Evolutionary conservation across 176 grass and related monocot species (phyloP).

Genomic region (Oryza glumipatula): DNA sequence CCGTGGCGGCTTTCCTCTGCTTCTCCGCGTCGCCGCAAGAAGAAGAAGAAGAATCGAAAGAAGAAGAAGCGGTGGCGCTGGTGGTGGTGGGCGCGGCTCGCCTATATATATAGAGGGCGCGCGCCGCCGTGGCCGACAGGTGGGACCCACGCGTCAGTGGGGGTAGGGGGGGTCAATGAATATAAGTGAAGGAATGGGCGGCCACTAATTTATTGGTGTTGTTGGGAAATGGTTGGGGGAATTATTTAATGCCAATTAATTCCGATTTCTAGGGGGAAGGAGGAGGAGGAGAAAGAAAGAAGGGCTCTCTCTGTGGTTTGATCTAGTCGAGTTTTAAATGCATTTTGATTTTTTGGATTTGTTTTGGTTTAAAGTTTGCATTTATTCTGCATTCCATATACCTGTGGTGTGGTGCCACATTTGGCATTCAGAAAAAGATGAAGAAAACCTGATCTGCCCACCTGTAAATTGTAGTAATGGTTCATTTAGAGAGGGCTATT

Average conservation of each 20-base stretch:
- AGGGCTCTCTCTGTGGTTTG: neutral
- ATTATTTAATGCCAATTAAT: slow-evolving; percentile 45
- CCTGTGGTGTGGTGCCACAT: neutral
- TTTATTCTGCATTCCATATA: neutral
- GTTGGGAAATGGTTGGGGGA: slow-evolving; percentile 51
- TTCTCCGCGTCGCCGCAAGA: neutral
- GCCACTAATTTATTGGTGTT: slow-evolving; percentile 38
- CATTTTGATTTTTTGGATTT: slow-evolving; percentile 26
- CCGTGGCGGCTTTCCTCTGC: neutral
- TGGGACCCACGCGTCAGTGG: slow-evolving; percentile 25
- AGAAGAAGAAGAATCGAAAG: neutral
- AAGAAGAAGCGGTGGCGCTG: neutral
- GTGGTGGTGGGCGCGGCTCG: neutral
- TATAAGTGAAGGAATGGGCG: neutral
- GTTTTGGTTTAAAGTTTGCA: neutral
- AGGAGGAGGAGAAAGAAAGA: too few species aligned
- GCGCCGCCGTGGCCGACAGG: slow-evolving; percentile 16
- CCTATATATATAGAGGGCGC: slow-evolving; percentile 35
- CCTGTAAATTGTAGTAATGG: neutral
- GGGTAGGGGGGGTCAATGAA: neutral
- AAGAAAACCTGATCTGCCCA: neutral
- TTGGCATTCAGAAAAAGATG: neutral
- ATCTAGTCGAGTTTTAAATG: slow-evolving; percentile 9
- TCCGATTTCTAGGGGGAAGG: neutral
- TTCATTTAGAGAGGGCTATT: neutral